Base-by-base conservation (phyloP, 202 grass and related monocot species). In the Alloteropsis angusta region DNA sequence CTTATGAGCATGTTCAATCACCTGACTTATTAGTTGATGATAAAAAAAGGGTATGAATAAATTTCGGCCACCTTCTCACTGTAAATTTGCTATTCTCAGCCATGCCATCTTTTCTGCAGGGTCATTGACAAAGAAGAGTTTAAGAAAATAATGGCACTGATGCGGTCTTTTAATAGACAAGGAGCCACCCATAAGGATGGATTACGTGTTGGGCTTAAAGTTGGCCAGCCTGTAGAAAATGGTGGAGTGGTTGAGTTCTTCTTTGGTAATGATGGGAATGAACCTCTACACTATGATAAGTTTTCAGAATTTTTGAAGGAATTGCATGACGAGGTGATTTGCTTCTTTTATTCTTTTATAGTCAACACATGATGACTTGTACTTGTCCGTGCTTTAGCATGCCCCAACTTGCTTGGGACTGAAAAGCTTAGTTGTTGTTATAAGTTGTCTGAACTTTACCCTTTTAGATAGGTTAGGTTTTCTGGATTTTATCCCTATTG, bases 121-220 rank as follows among this genome's bases (percentile, higher is more conserved):
- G 87, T 89, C 71, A 95, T 92, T 70, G 92, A 98, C 71, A 87
- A 22, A 89, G 88, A 93, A 58, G 96, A 98, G 80, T 98, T 98
- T 82, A 98, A 95, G 90, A 93, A 95, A 92, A 77, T 98, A 78
- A 98, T 95, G 96, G 85, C 84, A 64, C 77, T 98, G 68, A 93
- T 98, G 96, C 89, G 96, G 35, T 88, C 90, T 45, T 80, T 85
- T 68, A 95, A 93, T 59, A 95, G 96, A 90, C 96, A 98, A 93
- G 96, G 96, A 55, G 84, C 85, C 67, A 58, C 71, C 22, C 92
- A 98, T 71, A 90, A 84, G 50, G 79, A 94, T 88, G 92, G 92
- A 47, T 87, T 92, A 37, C 92, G 95, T 25, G 49, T 84, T 42
- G 87, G 92, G 82, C 87, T 95, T 74, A 98, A 90, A 88, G 81